Percentiles rank a stretch among this genome's conserved stretches.
phyloP scores from a whole-genome alignment of 768 basidiomycete species.

The Coprinopsis sp. region DNA sequence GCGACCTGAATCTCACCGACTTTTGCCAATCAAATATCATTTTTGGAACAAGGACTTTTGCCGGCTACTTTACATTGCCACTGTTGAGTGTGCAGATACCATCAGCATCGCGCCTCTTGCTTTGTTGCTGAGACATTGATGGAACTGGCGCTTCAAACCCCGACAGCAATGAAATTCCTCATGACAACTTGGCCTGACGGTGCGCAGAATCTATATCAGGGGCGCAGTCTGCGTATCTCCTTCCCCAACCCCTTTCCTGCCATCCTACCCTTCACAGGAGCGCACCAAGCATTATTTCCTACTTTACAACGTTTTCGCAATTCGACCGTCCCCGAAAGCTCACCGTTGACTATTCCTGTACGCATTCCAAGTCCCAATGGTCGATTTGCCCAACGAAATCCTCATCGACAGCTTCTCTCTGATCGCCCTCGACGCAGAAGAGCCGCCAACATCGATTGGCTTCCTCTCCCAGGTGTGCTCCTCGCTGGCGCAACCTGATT shows the following conservation, averaged over 20 bases:
- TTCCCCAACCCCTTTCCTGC: too few species aligned
- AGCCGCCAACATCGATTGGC: slow-evolving; percentile 13
- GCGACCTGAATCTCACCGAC: too few species aligned
- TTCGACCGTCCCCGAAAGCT: slow-evolving; percentile 1
- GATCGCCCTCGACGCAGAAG: slow-evolving; percentile 14
- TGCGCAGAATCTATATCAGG: too few species aligned
- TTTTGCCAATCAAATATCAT: too few species aligned
- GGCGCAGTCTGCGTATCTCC: too few species aligned
- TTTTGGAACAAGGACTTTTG: too few species aligned
- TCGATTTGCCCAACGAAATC: slow-evolving; percentile 30
- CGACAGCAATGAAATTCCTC: background rate
- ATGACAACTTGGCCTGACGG: background rate
- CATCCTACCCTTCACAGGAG: too few species aligned
- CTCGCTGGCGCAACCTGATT: slow-evolving; percentile 46
- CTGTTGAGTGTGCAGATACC: background rate
- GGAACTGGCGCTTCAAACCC: background rate
- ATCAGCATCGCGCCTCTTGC: background rate
- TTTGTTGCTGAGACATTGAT: slow-evolving; percentile 13
- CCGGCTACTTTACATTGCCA: slow-evolving; percentile 1
- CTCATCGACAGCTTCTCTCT: slow-evolving; percentile 31
- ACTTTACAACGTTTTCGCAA: slow-evolving; percentile 7
- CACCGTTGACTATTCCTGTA: slow-evolving; percentile 3
- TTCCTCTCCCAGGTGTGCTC: slow-evolving; percentile 45
- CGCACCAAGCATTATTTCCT: too few species aligned
- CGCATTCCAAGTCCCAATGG: slow-evolving; percentile 12